Base-by-base conservation (phyloP, 164 flowering plant genomes). In the Euptelea pleiosperma region DNA sequence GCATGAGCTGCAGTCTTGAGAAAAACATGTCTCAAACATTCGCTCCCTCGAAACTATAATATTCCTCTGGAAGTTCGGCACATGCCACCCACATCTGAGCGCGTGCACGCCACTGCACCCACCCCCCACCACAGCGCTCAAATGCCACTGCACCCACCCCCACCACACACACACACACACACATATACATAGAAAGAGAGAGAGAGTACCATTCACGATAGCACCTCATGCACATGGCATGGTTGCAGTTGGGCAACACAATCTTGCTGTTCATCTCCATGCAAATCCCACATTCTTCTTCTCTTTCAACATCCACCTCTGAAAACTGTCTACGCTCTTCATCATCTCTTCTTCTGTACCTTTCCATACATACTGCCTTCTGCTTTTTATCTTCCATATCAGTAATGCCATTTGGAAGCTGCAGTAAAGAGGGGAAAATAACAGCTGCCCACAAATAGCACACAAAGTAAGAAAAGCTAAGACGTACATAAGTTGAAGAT, bases 271-370 rank as follows among this genome's bases (percentile, higher is more conserved):
- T 85, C 70, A 74, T 65, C 81, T 91, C 98, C 96, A 91, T 85
- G 82, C 96, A 91, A 56, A 91, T 91, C 37, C 96, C 98, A 77
- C 96, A 91, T 66, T 91, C 98, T 47, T 89, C 95, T 68, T 91
- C 98, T 63, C 95, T 78, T 79, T 91, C 96, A 60, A 68, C 49
- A 29, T 91, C 98, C 8, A 73, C 51, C 48, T 83, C 90, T 11
- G 89, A 76, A 58, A 41, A 69, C 8, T 57, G 71, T 44, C 63
- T 62, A 11, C 53, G 34, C n/a, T 83, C 91, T 29, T 78, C 82
- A 12, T 81, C 84, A 24, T 83, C 86, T 74, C 75, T 80, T 76
- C 78, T 85, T 43, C 79, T 66, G 64, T 81, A 86, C 73, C 87
- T 80, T 62, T 85, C 95, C 74, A 64, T 66, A 67, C 89, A 89